A percentile compares a stretch with the other conserved stretches of the same genome.
These are phyloP conservation scores for Auricularia sp. DNA, from an alignment of 768 basidiomycete species.

Conservation along the genomic window DNA sequence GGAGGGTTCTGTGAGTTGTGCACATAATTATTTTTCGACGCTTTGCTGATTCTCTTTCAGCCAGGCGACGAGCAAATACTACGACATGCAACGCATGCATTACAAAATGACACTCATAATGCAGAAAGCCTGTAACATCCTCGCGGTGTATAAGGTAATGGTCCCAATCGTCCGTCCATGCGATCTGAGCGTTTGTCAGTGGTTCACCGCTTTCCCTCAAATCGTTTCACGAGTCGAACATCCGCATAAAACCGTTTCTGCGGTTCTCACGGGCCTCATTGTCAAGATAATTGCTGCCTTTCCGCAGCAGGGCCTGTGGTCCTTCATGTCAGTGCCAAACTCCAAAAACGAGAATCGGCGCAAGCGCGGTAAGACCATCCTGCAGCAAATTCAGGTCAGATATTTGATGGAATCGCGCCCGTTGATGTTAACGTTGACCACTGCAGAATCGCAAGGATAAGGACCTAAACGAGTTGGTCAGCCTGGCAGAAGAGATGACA, in stretches of 20 bases:
- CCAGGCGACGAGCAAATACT: too few species aligned
- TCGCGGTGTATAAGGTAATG: slow-evolving; percentile 74
- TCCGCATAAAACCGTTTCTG: slow-evolving; percentile 48
- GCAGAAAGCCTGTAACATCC: slow-evolving; percentile 41
- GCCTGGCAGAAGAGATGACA: slow-evolving; percentile 50
- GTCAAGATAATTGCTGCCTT: slow-evolving; percentile 64
- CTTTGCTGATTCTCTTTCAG: too few species aligned
- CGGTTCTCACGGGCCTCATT: slow-evolving; percentile 56
- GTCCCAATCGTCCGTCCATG: neutral
- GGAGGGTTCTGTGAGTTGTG: neutral
- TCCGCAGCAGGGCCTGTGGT: slow-evolving; percentile 88
- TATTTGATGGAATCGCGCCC: neutral
- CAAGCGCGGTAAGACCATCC: slow-evolving; percentile 47
- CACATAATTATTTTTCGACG: neutral
- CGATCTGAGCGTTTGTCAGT: slow-evolving; percentile 37
- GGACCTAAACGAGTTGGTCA: slow-evolving; percentile 41
- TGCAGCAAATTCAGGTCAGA: slow-evolving; percentile 48
- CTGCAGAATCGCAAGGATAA: slow-evolving; percentile 23
- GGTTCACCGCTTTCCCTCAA: slow-evolving; percentile 94
- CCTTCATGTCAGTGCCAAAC: slow-evolving; percentile 80
- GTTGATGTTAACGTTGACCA: too few species aligned
- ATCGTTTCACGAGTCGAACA: slow-evolving; percentile 91
- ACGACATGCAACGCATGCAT: slow-evolving; percentile 30
- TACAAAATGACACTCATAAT: slow-evolving; percentile 49
- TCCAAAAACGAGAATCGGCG: slow-evolving; percentile 61